These are phyloP conservation scores for Torrubiellomyces zombiae DNA, from an alignment of 2,329 filamentous ascomycete genomes.

Conservation along the genomic window DNA sequence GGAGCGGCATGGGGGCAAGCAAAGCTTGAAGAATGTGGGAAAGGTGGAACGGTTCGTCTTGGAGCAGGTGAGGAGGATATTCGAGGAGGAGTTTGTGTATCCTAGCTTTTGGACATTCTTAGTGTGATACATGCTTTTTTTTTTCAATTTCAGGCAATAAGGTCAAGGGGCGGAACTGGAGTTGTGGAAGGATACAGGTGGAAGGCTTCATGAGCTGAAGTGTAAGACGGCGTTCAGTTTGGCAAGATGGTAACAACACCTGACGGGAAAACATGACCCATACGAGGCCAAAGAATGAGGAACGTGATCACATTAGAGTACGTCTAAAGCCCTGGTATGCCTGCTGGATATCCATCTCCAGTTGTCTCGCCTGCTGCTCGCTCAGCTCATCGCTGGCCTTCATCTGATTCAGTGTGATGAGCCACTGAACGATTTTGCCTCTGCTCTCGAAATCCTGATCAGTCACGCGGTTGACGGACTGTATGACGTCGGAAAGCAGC, in stretches of 20 bases:
- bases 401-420: slow-evolving; percentile 97
- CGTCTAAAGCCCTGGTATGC: slow-evolving; percentile 90
- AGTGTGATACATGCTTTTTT: too few species aligned
- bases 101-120: slow-evolving; percentile 98
- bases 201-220: too few species aligned
- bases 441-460: slow-evolving; percentile 89
- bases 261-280: background rate
- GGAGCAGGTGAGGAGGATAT: slow-evolving; percentile 90
- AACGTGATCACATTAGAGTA: slow-evolving; percentile 38
- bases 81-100: slow-evolving; percentile 97
- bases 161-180: too few species aligned
- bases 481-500: slow-evolving; percentile 84
- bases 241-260: slow-evolving; percentile 3
- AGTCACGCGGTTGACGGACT: slow-evolving; percentile 92
- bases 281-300: background rate
- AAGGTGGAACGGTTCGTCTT: slow-evolving; percentile 97
- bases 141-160: too few species aligned
- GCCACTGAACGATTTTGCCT: slow-evolving; percentile 95
- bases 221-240: too few species aligned
- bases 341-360: slow-evolving; percentile 85
- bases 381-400: slow-evolving; percentile 80
- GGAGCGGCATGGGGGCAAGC: slow-evolving; percentile 75
- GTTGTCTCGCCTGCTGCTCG: slow-evolving; percentile 72
- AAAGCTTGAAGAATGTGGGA: slow-evolving; percentile 93
- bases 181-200: too few species aligned